Percentiles rank a stretch among this genome's conserved stretches.
Conservation (phyloP, 441 rosid species). For the Kokia cookei region DNA sequence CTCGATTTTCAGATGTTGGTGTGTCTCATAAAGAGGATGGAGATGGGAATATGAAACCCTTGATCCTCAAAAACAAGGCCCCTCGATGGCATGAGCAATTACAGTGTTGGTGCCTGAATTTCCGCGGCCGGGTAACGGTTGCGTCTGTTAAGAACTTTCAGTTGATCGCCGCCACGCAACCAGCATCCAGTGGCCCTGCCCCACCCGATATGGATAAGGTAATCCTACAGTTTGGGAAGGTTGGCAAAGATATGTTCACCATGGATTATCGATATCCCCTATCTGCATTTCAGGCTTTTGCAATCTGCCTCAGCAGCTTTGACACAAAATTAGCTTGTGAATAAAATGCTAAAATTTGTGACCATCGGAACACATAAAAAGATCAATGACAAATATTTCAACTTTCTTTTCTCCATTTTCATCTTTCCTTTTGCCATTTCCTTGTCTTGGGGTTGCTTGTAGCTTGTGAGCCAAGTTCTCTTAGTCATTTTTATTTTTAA, state of each 20-base stretch:
- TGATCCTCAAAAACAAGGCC: conserved; percentile 44
- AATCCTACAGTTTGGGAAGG: conserved; percentile 53
- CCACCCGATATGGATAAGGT: conserved; percentile 36
- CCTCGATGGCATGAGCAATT: conserved; percentile 57
- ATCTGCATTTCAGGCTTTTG: conserved; percentile 58
- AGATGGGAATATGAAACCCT: conserved; percentile 29
- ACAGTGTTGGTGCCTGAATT: conserved; percentile 53
- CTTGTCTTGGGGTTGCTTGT: not conserved
- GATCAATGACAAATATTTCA: not conserved
- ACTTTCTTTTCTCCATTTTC: not conserved
- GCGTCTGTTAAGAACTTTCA: conserved; percentile 53
- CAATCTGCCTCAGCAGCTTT: conserved; percentile 57
- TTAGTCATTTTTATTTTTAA: too few species aligned
- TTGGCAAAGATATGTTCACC: conserved; percentile 51
- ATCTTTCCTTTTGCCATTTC: not conserved
- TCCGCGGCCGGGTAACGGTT: conserved; percentile 47
- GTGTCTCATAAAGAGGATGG: conserved; percentile 14
- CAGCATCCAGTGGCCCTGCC: conserved; percentile 21
- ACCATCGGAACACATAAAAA: not conserved
- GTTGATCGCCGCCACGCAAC: conserved; percentile 30
- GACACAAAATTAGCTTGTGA: conserved; percentile 59
- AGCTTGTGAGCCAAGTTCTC: too few species aligned
- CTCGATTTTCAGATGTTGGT: conserved; percentile 38
- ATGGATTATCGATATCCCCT: conserved; percentile 53
- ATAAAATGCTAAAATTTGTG: conserved; percentile 14